These are phyloP conservation scores for Nevesoporus exiguus DNA, from an alignment of 768 basidiomycete genomes.

Conservation along the genomic window DNA sequence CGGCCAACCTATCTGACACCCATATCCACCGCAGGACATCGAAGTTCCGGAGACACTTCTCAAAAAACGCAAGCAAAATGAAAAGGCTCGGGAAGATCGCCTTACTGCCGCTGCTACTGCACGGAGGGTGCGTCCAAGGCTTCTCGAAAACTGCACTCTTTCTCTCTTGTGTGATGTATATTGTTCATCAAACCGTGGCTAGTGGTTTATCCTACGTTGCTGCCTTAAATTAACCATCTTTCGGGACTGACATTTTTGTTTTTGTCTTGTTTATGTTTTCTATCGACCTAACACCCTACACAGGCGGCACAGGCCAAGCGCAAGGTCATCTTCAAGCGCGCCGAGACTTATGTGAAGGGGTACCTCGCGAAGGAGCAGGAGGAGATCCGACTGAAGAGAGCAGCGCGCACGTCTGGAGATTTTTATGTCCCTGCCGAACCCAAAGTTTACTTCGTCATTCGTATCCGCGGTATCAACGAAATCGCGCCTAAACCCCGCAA, in stretches of 20 bases:
- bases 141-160: constrained; percentile 13
- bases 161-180: constrained; percentile 71
- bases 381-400: constrained; percentile 92
- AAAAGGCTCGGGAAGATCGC: constrained; percentile 94
- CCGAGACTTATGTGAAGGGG: constrained; percentile 97
- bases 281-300: constrained; percentile 8
- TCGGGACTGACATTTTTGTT: constrained; percentile 55
- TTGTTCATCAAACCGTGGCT: constrained; percentile 67
- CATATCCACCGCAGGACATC: constrained; percentile 54
- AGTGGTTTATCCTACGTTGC: constrained; percentile 57
- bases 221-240: constrained; percentile 88
- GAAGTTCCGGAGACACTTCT: constrained; percentile 99
- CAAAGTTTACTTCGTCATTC: constrained; percentile 96
- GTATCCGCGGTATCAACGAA: constrained; percentile 99
- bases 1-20: constrained; percentile 13
- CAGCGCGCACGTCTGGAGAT: constrained; percentile 86
- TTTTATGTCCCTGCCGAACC: constrained; percentile 97
- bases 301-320: constrained; percentile 90
- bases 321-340: constrained; percentile 98
- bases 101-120: constrained; percentile 78
- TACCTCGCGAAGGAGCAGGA: constrained; percentile 91
- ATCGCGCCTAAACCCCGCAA: constrained; percentile 99
- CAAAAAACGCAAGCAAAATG: constrained; percentile 98
- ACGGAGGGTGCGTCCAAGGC: constrained; percentile 68
- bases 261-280: constrained; percentile 6